Conservation (phyloP, 1,284 basidiomycete species). For the Sporisorium reilianum region DNA sequence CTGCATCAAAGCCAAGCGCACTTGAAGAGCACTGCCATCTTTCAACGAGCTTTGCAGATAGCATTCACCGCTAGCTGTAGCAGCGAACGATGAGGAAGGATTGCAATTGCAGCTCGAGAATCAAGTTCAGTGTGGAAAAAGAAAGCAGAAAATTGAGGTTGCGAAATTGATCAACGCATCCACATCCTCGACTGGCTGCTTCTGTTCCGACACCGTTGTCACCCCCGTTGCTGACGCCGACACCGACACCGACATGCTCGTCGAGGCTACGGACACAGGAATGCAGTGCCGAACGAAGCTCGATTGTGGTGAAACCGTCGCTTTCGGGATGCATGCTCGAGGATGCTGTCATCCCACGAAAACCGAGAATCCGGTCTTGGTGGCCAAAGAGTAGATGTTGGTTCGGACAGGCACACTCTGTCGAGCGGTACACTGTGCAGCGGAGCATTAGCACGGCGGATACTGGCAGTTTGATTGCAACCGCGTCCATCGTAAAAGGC, state of each 20-base stretch:
- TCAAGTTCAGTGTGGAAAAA: too few species aligned
- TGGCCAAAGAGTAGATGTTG: slow-evolving; percentile 18
- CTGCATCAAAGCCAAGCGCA: too few species aligned
- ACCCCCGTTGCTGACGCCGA: neutral
- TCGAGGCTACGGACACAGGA: neutral
- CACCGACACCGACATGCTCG: neutral
- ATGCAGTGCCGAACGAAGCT: neutral
- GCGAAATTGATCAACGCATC: neutral
- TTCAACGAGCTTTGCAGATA: too few species aligned
- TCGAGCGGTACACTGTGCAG: slow-evolving; percentile 15
- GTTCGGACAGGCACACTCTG: neutral
- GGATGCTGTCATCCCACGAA: too few species aligned
- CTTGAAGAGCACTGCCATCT: too few species aligned
- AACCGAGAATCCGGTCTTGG: neutral
- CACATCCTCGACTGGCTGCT: neutral
- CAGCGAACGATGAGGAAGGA: too few species aligned
- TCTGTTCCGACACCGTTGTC: neutral
- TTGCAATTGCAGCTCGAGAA: too few species aligned
- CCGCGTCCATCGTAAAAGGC: neutral
- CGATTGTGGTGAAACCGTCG: neutral
- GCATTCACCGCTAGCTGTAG: too few species aligned
- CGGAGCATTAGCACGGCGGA: slow-evolving; percentile 8
- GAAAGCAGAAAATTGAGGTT: neutral
- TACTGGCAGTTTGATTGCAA: too few species aligned
- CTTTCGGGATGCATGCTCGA: too few species aligned